phyloP scores from a whole-genome alignment of 2,329 filamentous ascomycete species.

The Mycocentrospora acerina region DNA sequence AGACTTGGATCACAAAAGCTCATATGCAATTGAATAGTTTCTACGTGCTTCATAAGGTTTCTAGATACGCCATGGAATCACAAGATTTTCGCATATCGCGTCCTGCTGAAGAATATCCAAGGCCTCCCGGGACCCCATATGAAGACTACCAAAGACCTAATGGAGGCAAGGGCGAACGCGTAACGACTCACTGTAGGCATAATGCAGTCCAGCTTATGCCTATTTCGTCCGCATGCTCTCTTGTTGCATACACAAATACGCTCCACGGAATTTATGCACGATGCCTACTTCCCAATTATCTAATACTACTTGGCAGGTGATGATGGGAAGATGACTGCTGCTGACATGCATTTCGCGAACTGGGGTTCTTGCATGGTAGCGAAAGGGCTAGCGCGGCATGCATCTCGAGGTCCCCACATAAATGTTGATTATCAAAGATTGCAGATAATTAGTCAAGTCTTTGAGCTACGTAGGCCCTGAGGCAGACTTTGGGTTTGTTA shows the following conservation, averaged over 20 bases:
- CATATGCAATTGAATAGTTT: too few species aligned
- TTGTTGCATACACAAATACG: neutral
- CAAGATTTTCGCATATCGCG: too few species aligned
- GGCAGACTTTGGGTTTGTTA: neutral
- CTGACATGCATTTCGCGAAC: conserved; percentile 18
- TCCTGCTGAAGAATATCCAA: too few species aligned
- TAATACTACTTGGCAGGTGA: too few species aligned
- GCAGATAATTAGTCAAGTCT: conserved; percentile 14
- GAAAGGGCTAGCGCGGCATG: conserved; percentile 14
- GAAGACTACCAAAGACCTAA: conserved; percentile 1
- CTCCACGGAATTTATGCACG: neutral
- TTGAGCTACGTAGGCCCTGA: neutral
- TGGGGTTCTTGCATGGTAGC: conserved; percentile 7
- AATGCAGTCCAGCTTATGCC: neutral
- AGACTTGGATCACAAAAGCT: too few species aligned
- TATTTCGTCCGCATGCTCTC: neutral
- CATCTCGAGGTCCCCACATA: neutral
- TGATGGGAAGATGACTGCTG: conserved; percentile 21
- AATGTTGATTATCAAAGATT: conserved; percentile 22
- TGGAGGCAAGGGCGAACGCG: neutral
- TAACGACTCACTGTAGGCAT: too few species aligned
- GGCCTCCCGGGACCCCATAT: too few species aligned
- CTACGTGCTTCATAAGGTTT: too few species aligned
- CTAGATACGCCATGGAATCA: too few species aligned
- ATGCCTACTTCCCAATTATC: conserved; percentile 3